Evolutionary conservation across 2,329 filamentous ascomycete genomes (phyloP).

Genomic region (Passalora sequoiae): DNA sequence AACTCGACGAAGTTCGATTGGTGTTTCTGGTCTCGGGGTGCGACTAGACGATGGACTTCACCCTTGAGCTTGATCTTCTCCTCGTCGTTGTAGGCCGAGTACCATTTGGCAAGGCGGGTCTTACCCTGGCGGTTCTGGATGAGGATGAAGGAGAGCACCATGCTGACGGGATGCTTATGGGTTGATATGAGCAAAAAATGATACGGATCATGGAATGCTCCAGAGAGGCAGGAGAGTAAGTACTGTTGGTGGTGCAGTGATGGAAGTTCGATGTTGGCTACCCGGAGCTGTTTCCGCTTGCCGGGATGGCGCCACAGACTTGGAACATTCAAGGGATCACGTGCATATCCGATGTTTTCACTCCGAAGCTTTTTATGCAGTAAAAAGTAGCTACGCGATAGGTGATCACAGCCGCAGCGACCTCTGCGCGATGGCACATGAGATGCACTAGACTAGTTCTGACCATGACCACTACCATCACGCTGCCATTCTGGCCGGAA

Average conservation of each 20-base stretch:
- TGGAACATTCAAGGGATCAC: no score
- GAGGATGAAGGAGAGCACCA: constrained; percentile 78
- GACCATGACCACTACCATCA: constrained; percentile 21
- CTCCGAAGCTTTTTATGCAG: no score
- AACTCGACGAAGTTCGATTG: constrained; percentile 99
- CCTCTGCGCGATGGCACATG: no score
- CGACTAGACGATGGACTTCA: constrained; percentile 97
- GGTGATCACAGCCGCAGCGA: no score
- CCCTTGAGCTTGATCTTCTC: constrained; percentile 99
- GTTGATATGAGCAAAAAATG: no score
- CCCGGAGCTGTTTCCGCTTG: not conserved
- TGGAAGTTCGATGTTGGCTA: not conserved
- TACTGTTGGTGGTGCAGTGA: constrained; percentile 1
- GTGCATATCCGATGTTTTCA: no score
- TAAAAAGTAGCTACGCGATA: no score
- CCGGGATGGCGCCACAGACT: no score
- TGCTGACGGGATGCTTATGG: constrained; percentile 26
- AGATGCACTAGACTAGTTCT: not conserved
- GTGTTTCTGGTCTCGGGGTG: constrained; percentile 97
- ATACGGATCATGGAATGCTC: not conserved
- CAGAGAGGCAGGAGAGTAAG: not conserved
- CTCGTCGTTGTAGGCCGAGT: constrained; percentile 95
- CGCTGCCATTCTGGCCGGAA: constrained; percentile 45
- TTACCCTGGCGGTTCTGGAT: constrained; percentile 95
- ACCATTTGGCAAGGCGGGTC: constrained; percentile 97